Conservation (phyloP, 116 monocot genomes). For the Papilionanthe hybrid region DNA sequence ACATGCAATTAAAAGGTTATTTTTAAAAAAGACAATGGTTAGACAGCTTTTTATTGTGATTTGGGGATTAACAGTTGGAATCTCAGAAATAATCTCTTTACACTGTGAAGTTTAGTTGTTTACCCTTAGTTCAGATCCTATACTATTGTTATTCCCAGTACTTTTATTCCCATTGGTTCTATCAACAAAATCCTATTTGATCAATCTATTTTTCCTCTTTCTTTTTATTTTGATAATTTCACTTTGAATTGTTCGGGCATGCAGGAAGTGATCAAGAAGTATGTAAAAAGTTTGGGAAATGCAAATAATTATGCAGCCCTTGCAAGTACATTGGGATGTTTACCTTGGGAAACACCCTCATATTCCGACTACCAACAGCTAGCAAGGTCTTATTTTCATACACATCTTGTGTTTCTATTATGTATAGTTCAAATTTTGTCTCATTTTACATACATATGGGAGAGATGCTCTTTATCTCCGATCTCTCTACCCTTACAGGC, state of each 20-base stretch:
- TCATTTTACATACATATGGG: neutral
- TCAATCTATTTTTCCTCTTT: neutral
- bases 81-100: no score
- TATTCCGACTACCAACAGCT: constrained; percentile 79
- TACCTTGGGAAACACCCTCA: constrained; percentile 85
- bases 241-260: constrained; percentile 10
- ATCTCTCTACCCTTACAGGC: neutral
- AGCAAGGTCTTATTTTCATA: constrained; percentile 42
- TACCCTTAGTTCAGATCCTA: no score
- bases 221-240: neutral
- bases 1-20: neutral
- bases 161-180: neutral
- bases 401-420: neutral
- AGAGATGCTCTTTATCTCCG: neutral
- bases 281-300: constrained; percentile 60
- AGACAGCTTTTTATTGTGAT: neutral
- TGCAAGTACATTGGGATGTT: constrained; percentile 81
- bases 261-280: constrained; percentile 85
- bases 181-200: neutral
- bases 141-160: neutral
- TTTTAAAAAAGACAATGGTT: neutral
- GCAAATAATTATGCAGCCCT: constrained; percentile 77
- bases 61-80: neutral
- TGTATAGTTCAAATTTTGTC: neutral
- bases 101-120: no score